Base-by-base conservation (phyloP, 805 yeast genomes). In the Wickerhamomyces queroliae region DNA sequence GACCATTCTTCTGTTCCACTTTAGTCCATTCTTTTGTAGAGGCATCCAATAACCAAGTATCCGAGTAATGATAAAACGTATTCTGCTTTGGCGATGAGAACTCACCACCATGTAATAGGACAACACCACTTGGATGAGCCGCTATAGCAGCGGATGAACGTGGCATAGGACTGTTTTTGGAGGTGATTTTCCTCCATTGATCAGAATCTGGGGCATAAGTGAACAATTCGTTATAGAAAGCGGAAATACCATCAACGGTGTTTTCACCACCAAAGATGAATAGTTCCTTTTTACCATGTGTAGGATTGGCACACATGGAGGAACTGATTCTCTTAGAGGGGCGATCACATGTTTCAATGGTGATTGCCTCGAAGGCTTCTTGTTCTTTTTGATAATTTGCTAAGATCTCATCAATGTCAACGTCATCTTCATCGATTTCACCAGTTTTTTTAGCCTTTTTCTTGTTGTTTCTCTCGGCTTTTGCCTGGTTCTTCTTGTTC, bases 31-130 rank as follows among this genome's bases (percentile, higher is more conserved):
- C 96, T 53, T 85, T 88, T 15, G 83, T 69, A 24, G 73, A 78
- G 2, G 90, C 76, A 53, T 93, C 98, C 43, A 91, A 66, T 35
- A 91, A 71, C 99, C 99, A 91, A 4, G 96, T 83, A 56, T 91
- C 99, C 15, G 96, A 91, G 59, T 87, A 91, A 62, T 91, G 99
- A 59, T 93, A 93, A 62, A 91, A 91, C 0, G 96, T 88, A 37
- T 87, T 78, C 60, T 91, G 99, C 53, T 91, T 91, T 4, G 98
- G 98, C 13, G 95, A 85, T 2, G 96, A 86, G 52, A 93, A 91
- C 62, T 91, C 99, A 53, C 99, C 99, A 36, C 98, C 99, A 64
- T 88, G 93, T 69, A 91, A 63, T 43, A 91, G 59, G 21, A 87
- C 74, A 2, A 90, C 67, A 10, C 98, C 98, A 2, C 89, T 78